A percentile compares a stretch with the other conserved stretches of the same genome.
Conservation (phyloP, 257 asterid species). For the Salvia miltiorrhiza region DNA sequence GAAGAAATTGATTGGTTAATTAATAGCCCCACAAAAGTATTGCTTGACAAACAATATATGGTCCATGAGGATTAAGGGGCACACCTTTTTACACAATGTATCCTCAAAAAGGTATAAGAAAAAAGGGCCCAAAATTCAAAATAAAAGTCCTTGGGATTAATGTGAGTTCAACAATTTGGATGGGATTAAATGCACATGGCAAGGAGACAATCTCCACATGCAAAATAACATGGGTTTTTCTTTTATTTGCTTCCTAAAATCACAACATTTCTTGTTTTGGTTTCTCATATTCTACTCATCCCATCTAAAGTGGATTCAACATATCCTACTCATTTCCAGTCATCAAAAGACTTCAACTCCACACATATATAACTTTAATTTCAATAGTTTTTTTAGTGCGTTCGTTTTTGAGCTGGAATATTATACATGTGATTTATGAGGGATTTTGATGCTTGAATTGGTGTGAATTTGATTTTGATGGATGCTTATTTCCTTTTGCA, state of each 20-base stretch:
- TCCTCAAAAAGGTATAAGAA: neutral
- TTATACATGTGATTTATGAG: neutral
- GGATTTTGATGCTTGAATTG: neutral
- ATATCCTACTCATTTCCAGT: slow-evolving; percentile 22
- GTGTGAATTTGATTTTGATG: neutral
- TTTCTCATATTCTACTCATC: slow-evolving; percentile 26
- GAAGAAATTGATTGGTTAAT: slow-evolving; percentile 6
- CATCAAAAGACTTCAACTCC: slow-evolving; percentile 9
- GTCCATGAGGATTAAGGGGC: slow-evolving; percentile 21
- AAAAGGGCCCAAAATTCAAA: slow-evolving; percentile 17
- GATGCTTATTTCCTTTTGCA: neutral
- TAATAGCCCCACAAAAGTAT: slow-evolving; percentile 21
- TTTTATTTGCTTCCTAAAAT: slow-evolving; percentile 29
- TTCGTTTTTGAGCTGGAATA: neutral
- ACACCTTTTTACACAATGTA: slow-evolving; percentile 25
- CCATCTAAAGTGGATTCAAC: slow-evolving; percentile 15
- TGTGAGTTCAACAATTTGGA: slow-evolving; percentile 31
- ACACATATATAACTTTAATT: neutral
- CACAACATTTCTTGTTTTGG: slow-evolving; percentile 27
- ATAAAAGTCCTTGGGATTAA: slow-evolving; percentile 28
- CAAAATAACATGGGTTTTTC: slow-evolving; percentile 41
- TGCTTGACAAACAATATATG: slow-evolving; percentile 34
- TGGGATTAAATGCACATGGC: slow-evolving; percentile 46
- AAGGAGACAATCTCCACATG: slow-evolving; percentile 51
- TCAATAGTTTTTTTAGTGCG: neutral